Conservation (phyloP, 2,329 filamentous ascomycete species). For the Cercospora zeina region DNA sequence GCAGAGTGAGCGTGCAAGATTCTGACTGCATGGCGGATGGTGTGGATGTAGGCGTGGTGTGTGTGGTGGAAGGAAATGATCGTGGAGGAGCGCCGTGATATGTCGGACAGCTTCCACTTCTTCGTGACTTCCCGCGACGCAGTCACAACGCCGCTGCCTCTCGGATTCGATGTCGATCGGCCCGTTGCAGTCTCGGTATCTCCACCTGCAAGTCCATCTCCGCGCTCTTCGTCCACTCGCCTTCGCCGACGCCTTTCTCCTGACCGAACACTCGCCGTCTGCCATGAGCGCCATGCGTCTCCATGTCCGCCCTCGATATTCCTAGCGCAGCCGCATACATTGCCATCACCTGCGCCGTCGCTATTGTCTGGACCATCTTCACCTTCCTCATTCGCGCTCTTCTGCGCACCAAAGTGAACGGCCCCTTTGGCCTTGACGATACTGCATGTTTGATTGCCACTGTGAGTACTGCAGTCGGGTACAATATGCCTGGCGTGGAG, state of each 20-base stretch:
- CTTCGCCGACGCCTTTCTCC: background rate
- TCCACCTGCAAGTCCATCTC: background rate
- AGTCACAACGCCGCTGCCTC: background rate
- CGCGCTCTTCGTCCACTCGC: background rate
- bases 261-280: background rate
- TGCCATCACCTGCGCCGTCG: constrained; percentile 31
- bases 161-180: background rate
- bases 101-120: background rate
- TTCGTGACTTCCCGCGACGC: background rate
- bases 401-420: constrained; percentile 36
- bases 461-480: background rate
- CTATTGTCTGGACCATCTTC: constrained; percentile 31
- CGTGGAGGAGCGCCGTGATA: no score
- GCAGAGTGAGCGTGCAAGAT: background rate
- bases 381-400: constrained; percentile 35
- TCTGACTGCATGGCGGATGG: background rate
- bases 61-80: background rate
- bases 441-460: constrained; percentile 33
- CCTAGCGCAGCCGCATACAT: constrained; percentile 28
- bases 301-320: constrained; percentile 30
- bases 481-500: no score
- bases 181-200: background rate
- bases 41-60: background rate
- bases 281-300: background rate
- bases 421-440: constrained; percentile 37